phyloP scores from a whole-genome alignment of 345 rosid genomes.

The Lepidium aucheri region DNA sequence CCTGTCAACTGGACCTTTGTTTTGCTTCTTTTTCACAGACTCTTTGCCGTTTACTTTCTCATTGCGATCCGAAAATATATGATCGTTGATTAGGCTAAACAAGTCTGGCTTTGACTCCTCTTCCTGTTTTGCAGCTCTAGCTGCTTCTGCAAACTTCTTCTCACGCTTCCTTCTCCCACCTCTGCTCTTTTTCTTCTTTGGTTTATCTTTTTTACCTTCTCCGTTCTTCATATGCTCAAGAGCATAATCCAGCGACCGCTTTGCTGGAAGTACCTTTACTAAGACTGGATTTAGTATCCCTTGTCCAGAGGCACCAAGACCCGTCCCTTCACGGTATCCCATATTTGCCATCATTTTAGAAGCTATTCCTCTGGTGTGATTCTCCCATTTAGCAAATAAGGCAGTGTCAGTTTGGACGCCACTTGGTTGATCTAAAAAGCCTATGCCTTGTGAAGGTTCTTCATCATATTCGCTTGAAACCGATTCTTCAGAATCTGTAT shows the following conservation, averaged over 20 bases:
- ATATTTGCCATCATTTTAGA: constrained; percentile 96
- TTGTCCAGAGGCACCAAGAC: constrained; percentile 78
- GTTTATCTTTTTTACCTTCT: constrained; percentile 35
- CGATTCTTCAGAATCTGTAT: constrained; percentile 43
- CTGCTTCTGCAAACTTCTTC: constrained; percentile 72
- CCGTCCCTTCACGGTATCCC: constrained; percentile 97
- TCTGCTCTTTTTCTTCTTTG: constrained; percentile 59
- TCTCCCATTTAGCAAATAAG: constrained; percentile 92
- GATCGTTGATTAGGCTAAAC: constrained; percentile 65
- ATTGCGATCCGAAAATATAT: constrained; percentile 35
- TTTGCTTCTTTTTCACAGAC: constrained; percentile 35
- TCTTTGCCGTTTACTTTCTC: constrained; percentile 29
- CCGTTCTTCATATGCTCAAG: constrained; percentile 36
- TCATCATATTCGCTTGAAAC: constrained; percentile 59
- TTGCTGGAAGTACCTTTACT: constrained; percentile 75
- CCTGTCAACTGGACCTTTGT: constrained; percentile 51
- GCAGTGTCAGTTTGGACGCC: constrained; percentile 74
- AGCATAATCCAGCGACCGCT: constrained; percentile 78
- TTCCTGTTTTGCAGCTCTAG: constrained; percentile 49
- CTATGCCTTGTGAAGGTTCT: constrained; percentile 54
- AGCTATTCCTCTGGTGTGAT: constrained; percentile 89
- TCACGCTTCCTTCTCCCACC: constrained; percentile 87
- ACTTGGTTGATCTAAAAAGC: constrained; percentile 51
- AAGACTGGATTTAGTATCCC: constrained; percentile 78
- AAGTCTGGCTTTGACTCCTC: constrained; percentile 65